Evolutionary conservation across 1,284 basidiomycete species (phyloP).

Genomic region (Cutaneotrichosporon arboriforme): DNA sequence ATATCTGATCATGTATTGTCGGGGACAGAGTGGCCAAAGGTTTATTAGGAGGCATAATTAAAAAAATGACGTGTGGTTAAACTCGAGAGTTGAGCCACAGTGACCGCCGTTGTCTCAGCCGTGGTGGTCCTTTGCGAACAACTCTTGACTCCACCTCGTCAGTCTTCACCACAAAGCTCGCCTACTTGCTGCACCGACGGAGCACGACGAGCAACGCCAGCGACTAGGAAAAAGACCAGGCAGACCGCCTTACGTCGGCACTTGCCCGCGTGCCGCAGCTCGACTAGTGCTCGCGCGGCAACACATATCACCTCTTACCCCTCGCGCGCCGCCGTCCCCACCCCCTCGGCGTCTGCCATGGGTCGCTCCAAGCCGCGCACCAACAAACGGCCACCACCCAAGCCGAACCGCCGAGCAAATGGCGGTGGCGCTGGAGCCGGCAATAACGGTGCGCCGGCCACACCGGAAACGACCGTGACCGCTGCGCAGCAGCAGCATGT

Average conservation of each 20-base stretch:
- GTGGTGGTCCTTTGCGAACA: too few relatives aligned
- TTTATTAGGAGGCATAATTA: background rate
- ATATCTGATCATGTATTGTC: background rate
- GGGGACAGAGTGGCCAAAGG: background rate
- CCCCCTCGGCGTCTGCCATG: slow-evolving; percentile 22
- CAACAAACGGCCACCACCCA: slow-evolving; percentile 34
- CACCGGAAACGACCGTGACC: background rate
- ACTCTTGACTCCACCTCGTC: too few relatives aligned
- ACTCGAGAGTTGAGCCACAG: too few relatives aligned
- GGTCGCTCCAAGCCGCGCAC: slow-evolving; percentile 42
- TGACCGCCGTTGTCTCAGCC: too few relatives aligned
- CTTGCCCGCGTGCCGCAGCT: background rate
- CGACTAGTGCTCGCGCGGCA: too few relatives aligned
- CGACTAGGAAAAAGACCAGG: too few relatives aligned
- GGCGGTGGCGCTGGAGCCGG: background rate
- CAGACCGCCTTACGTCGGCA: too few relatives aligned
- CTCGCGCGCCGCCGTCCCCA: background rate
- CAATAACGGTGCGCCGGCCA: background rate
- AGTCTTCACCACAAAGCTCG: too few relatives aligned
- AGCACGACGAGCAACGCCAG: too few relatives aligned
- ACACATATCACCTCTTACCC: background rate
- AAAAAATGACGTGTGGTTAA: too few relatives aligned
- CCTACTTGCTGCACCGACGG: too few relatives aligned
- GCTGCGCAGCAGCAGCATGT: background rate
- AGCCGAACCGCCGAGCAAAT: slow-evolving; percentile 11